phyloP scores from a whole-genome alignment of 2,329 filamentous ascomycete genomes.

The Hymenoscyphus fructigenus region DNA sequence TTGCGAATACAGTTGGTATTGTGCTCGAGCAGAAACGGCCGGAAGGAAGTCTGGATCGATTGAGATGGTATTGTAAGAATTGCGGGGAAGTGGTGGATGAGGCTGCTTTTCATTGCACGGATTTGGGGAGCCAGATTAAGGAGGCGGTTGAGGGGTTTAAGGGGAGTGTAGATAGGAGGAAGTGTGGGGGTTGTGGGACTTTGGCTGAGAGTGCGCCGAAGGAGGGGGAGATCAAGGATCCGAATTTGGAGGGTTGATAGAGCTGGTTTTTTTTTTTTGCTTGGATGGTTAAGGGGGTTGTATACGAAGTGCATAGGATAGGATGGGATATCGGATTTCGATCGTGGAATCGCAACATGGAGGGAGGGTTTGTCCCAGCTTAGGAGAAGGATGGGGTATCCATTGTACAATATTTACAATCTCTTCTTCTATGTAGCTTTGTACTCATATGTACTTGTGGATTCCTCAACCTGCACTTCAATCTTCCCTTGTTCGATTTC shows the following conservation, averaged over 20 bases:
- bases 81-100: slow-evolving; percentile 79
- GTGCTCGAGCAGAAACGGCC: slow-evolving; percentile 86
- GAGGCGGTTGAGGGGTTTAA: slow-evolving; percentile 82
- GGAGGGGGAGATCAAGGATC: slow-evolving; percentile 57
- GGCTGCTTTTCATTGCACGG: slow-evolving; percentile 80
- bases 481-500: slow-evolving; percentile 83
- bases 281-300: neutral
- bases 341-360: neutral
- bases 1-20: slow-evolving; percentile 89
- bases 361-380: neutral
- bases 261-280: neutral
- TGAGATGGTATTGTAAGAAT: slow-evolving; percentile 84
- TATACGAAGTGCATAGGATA: neutral
- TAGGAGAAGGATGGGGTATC: slow-evolving; percentile 4
- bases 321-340: neutral
- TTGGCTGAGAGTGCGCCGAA: slow-evolving; percentile 70
- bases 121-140: slow-evolving; percentile 94
- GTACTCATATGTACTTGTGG: slow-evolving; percentile 75
- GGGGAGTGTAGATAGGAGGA: slow-evolving; percentile 66
- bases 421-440: slow-evolving; percentile 56
- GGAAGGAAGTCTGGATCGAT: slow-evolving; percentile 65
- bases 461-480: slow-evolving; percentile 80
- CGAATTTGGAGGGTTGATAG: slow-evolving; percentile 46
- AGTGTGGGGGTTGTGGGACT: slow-evolving; percentile 72
- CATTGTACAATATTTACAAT: slow-evolving; percentile 10